Percentiles rank a stretch among this genome's conserved stretches.
Conservation (phyloP, 2,329 filamentous ascomycete genomes). For the Delphinella strobiligena region DNA sequence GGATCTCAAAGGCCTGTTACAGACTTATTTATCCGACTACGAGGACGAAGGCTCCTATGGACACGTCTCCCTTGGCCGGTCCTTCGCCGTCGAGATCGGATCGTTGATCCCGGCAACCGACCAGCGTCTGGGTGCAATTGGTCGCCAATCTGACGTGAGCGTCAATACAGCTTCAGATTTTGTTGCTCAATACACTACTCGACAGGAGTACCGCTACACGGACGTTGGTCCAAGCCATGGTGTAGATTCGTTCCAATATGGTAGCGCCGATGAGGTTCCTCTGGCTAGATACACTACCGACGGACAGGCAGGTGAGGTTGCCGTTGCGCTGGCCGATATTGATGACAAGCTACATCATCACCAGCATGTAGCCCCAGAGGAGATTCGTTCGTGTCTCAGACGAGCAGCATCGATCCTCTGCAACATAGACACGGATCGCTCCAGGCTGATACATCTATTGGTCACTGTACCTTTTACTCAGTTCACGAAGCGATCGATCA, state of each 20-base stretch:
- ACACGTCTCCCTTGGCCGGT: constrained; percentile 82
- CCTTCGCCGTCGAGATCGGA: constrained; percentile 88
- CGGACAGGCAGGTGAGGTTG: constrained; percentile 31
- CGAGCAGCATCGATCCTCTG: constrained; percentile 80
- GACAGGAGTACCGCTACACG: constrained; percentile 87
- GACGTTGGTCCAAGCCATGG: constrained; percentile 61
- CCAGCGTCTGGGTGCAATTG: constrained; percentile 72
- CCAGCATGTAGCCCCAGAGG: constrained; percentile 56
- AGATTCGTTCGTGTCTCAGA: constrained; percentile 70
- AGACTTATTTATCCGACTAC: constrained; percentile 92
- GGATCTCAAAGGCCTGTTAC: constrained; percentile 87
- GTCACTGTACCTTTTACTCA: constrained; percentile 87
- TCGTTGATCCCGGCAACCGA: constrained; percentile 76
- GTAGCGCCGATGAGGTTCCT: neutral
- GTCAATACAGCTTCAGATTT: constrained; percentile 94
- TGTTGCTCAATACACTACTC: constrained; percentile 89
- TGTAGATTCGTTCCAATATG: constrained; percentile 34
- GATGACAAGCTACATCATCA: constrained; percentile 58
- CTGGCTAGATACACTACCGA: constrained; percentile 2
- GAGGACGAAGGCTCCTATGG: constrained; percentile 85
- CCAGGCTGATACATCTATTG: constrained; percentile 70
- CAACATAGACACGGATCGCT: constrained; percentile 61
- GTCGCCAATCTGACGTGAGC: constrained; percentile 57
- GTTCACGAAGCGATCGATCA: constrained; percentile 91
- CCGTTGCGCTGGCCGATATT: constrained; percentile 55